Conservation (phyloP, 306 rosid species). For the Herpetospermum pedunculosum region DNA sequence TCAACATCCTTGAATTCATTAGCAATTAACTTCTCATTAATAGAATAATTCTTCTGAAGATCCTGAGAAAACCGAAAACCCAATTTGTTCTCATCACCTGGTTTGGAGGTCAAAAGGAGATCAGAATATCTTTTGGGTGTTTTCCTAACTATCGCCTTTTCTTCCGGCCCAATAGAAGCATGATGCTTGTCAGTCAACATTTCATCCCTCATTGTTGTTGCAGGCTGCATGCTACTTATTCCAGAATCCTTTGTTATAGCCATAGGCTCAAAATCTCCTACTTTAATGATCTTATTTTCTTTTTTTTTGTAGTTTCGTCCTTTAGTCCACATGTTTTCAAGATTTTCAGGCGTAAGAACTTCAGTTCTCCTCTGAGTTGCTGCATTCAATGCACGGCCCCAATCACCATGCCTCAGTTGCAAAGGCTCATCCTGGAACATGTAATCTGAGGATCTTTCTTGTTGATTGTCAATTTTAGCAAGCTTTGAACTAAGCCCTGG, state of each 20-base stretch:
- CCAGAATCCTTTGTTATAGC: slow-evolving; percentile 30
- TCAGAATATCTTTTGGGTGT: slow-evolving; percentile 20
- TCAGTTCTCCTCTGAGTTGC: slow-evolving; percentile 91
- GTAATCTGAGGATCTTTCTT: slow-evolving; percentile 18
- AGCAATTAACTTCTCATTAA: slow-evolving; percentile 22
- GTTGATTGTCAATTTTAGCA: slow-evolving; percentile 27
- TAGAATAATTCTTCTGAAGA: slow-evolving; percentile 19
- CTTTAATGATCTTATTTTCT: slow-evolving; percentile 43
- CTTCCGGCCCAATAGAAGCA: slow-evolving; percentile 29
- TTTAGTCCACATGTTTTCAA: slow-evolving; percentile 98
- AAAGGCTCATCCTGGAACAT: slow-evolving; percentile 30
- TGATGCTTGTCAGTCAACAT: slow-evolving; percentile 23
- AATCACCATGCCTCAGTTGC: slow-evolving; percentile 47
- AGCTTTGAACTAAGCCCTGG: slow-evolving; percentile 30
- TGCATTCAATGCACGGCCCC: slow-evolving; percentile 74
- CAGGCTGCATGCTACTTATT: slow-evolving; percentile 17
- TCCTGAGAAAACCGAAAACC: slow-evolving; percentile 24
- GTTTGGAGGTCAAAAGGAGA: slow-evolving; percentile 15
- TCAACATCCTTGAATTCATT: slow-evolving; percentile 25
- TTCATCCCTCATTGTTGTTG: slow-evolving; percentile 31
- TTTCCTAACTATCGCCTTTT: slow-evolving; percentile 17
- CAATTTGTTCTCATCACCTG: slow-evolving; percentile 26
- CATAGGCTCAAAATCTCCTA: slow-evolving; percentile 35
- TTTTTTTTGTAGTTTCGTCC: slow-evolving; percentile 83
- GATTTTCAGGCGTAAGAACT: slow-evolving; percentile 94